phyloP scores from a whole-genome alignment of 169 alveolate species.

The Plasmodium yoelii region DNA sequence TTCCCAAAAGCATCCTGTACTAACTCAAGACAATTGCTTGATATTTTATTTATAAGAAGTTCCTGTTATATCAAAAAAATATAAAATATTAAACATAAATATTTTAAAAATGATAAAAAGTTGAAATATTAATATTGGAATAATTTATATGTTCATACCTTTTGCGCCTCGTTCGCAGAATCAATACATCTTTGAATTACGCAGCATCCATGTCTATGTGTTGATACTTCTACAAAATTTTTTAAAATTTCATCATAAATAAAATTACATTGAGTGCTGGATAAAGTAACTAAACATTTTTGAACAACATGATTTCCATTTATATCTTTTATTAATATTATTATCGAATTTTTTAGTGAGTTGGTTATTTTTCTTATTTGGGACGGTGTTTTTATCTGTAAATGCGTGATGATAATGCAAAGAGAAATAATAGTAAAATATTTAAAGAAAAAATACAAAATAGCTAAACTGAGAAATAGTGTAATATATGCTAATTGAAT shows the following conservation, averaged over 20 bases:
- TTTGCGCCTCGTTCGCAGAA: constrained; percentile 87
- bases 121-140: background rate
- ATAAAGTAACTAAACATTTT: constrained; percentile 84
- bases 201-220: constrained; percentile 96
- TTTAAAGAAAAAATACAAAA: background rate
- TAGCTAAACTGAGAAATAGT: background rate
- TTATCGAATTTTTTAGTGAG: constrained; percentile 78
- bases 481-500: background rate
- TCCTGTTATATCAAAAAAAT: constrained; percentile 23
- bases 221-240: constrained; percentile 89
- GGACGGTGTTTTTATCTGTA: constrained; percentile 38
- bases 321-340: constrained; percentile 87
- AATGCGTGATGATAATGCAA: too few species aligned
- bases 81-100: background rate
- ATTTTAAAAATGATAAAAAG: background rate
- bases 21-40: constrained; percentile 86
- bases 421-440: background rate
- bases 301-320: constrained; percentile 96
- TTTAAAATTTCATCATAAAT: constrained; percentile 86
- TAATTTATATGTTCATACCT: constrained; percentile 15
- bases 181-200: constrained; percentile 95
- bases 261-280: constrained; percentile 89
- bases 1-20: constrained; percentile 96
- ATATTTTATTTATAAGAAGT: constrained; percentile 83
- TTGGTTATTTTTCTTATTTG: constrained; percentile 43